These are phyloP conservation scores for Ogataea ganodermae DNA, from an alignment of 805 yeast species.

Conservation along the genomic window DNA sequence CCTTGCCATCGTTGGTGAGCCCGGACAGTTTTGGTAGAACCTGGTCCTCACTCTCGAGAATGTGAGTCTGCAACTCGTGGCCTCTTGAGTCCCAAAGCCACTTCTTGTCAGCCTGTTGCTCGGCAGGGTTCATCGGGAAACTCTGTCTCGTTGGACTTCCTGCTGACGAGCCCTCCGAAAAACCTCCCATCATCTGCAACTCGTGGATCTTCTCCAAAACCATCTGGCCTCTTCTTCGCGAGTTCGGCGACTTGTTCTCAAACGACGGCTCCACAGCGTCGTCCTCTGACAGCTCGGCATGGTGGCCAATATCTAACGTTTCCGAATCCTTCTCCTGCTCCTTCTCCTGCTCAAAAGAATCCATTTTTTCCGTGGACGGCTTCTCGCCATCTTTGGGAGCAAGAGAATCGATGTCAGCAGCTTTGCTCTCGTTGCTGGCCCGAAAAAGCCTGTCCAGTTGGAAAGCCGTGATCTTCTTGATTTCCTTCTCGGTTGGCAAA, in stretches of 20 bases:
- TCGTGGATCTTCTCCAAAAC: constrained; percentile 30
- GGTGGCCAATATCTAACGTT: constrained; percentile 11
- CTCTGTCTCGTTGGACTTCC: constrained; percentile 9
- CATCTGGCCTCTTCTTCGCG: constrained; percentile 23
- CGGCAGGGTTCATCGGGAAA: constrained; percentile 1
- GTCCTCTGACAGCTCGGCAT: not conserved
- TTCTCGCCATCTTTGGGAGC: constrained; percentile 25
- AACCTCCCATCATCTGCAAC: constrained; percentile 17
- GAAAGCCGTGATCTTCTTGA: constrained; percentile 83
- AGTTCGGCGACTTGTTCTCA: constrained; percentile 15
- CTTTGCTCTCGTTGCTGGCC: constrained; percentile 41
- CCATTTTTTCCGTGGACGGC: constrained; percentile 14
- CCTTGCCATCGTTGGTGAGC: constrained; percentile 42
- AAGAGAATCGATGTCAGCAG: constrained; percentile 19
- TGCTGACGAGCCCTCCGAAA: constrained; percentile 4
- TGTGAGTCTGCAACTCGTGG: constrained; percentile 26
- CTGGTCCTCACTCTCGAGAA: constrained; percentile 19
- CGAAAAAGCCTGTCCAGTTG: constrained; percentile 76
- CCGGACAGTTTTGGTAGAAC: constrained; percentile 19
- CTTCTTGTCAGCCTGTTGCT: constrained; percentile 15
- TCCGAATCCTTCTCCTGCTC: constrained; percentile 21
- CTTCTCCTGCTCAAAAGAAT: constrained; percentile 17
- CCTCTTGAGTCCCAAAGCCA: constrained; percentile 27
- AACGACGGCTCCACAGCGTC: not conserved
- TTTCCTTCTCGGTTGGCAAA: constrained; percentile 91